These are phyloP conservation scores for Alectoria sarmentosa DNA, from an alignment of 495 filamentous ascomycete genomes.

Conservation along the genomic window DNA sequence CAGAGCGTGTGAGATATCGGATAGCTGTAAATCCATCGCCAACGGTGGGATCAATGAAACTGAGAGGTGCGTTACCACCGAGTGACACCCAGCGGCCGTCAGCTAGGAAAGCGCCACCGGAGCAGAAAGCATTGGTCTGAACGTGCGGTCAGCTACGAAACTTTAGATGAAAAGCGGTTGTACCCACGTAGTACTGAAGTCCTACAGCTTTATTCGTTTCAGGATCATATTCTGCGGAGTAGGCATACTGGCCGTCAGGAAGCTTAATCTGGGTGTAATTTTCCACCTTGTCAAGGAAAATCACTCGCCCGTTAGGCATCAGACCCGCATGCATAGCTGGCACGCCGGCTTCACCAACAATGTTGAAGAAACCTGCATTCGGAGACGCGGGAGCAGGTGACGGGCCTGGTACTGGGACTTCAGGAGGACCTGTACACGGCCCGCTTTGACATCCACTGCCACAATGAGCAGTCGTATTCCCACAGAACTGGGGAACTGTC, in stretches of 20 bases:
- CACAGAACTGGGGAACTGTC: slow-evolving; percentile 24
- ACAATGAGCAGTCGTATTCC: slow-evolving; percentile 34
- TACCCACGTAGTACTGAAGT: slow-evolving; percentile 38
- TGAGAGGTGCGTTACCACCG: slow-evolving; percentile 51
- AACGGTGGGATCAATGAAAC: slow-evolving; percentile 50
- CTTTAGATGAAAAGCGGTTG: neutral
- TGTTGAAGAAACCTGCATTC: slow-evolving; percentile 40
- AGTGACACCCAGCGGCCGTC: slow-evolving; percentile 48
- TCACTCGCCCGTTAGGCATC: slow-evolving; percentile 50
- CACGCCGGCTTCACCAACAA: slow-evolving; percentile 51
- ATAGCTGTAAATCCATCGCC: slow-evolving; percentile 52
- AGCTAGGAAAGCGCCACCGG: slow-evolving; percentile 52
- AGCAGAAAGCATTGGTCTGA: slow-evolving; percentile 55
- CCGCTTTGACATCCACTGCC: slow-evolving; percentile 38
- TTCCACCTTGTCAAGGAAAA: slow-evolving; percentile 59
- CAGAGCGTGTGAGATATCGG: slow-evolving; percentile 46
- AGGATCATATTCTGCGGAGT: slow-evolving; percentile 55
- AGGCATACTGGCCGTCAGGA: slow-evolving; percentile 48
- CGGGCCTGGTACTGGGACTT: slow-evolving; percentile 31
- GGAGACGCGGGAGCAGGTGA: slow-evolving; percentile 30
- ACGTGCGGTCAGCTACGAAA: neutral
- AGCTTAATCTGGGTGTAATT: slow-evolving; percentile 52
- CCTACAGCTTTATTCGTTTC: slow-evolving; percentile 39
- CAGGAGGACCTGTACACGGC: slow-evolving; percentile 29
- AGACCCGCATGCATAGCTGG: slow-evolving; percentile 59